Percentiles rank a stretch among this genome's conserved stretches.
Conservation (phyloP, 164 flowering plant genomes). For the Brasenia schreberi region DNA sequence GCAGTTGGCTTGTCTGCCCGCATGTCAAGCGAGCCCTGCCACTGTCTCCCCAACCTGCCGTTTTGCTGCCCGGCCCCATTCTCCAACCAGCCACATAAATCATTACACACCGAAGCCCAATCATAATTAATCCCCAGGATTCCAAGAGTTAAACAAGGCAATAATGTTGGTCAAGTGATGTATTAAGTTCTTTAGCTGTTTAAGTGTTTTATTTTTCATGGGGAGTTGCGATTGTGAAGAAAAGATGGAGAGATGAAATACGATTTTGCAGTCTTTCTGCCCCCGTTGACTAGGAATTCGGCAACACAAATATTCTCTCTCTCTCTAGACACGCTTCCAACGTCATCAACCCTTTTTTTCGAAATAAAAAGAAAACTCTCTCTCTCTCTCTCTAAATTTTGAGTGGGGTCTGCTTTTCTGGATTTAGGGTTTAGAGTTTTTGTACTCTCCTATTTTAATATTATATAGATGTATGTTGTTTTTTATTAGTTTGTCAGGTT, state of each 20-base stretch:
- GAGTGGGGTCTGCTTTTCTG: not conserved
- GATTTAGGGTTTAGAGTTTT: not conserved
- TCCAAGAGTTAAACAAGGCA: too few species aligned
- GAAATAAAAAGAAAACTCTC: too few species aligned
- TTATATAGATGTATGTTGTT: too few species aligned
- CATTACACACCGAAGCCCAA: too few species aligned
- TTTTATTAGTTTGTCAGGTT: not conserved
- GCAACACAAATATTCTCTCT: not conserved
- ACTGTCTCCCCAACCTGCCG: not conserved
- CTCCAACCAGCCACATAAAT: too few species aligned
- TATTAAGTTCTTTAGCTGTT: too few species aligned
- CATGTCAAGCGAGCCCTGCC: not conserved
- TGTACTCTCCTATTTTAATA: not conserved
- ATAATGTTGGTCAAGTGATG: too few species aligned
- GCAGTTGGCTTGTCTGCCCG: slow-evolving; percentile 1
- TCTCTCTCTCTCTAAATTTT: too few species aligned
- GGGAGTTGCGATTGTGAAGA: not conserved
- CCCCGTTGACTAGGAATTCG: not conserved
- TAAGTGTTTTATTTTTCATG: not conserved
- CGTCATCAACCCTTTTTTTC: not conserved
- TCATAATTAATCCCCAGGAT: too few species aligned
- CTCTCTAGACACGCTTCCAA: not conserved
- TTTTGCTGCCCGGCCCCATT: not conserved
- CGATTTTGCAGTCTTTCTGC: not conserved
- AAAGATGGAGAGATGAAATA: not conserved